Conservation (phyloP, 2,329 filamentous ascomycete species). For the Metarhizium anisopliae region DNA sequence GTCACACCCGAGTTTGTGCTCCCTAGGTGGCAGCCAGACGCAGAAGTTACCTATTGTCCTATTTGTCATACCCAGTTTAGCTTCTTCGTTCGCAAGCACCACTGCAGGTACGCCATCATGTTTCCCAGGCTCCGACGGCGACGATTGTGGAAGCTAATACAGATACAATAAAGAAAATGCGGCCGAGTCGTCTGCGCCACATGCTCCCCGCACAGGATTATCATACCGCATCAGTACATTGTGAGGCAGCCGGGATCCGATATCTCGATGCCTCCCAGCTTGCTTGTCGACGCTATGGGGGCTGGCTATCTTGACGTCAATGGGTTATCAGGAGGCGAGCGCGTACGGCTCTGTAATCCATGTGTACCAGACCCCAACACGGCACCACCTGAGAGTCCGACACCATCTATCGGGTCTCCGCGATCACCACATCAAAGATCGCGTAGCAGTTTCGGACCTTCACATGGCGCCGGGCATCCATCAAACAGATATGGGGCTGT, state of each 20-base stretch:
- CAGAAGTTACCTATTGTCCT: slow-evolving; percentile 71
- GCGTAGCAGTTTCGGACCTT: slow-evolving; percentile 32
- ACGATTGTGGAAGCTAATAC: slow-evolving; percentile 7
- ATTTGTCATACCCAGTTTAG: slow-evolving; percentile 76
- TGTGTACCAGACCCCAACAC: slow-evolving; percentile 55
- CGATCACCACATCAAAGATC: slow-evolving; percentile 34
- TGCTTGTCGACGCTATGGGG: slow-evolving; percentile 30
- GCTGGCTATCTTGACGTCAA: slow-evolving; percentile 33
- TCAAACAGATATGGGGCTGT: slow-evolving; percentile 27
- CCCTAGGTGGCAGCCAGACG: slow-evolving; percentile 83
- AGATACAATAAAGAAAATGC: slow-evolving; percentile 63
- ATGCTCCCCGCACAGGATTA: slow-evolving; percentile 91
- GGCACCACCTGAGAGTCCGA: slow-evolving; percentile 40
- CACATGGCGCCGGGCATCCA: slow-evolving; percentile 18
- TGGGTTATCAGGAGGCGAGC: slow-evolving; percentile 43
- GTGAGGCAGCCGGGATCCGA: slow-evolving; percentile 60
- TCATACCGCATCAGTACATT: slow-evolving; percentile 87
- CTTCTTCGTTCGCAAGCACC: slow-evolving; percentile 83
- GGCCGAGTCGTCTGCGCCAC: slow-evolving; percentile 82
- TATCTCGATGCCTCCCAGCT: slow-evolving; percentile 23
- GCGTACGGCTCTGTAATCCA: slow-evolving; percentile 52
- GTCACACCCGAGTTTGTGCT: slow-evolving; percentile 39
- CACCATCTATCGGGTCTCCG: slow-evolving; percentile 20
- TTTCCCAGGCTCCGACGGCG: not conserved
- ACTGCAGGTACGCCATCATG: slow-evolving; percentile 59